Percentiles rank a stretch among this genome's conserved stretches.
Conservation (phyloP, 768 basidiomycete species). For the Asterophora parasitica region DNA sequence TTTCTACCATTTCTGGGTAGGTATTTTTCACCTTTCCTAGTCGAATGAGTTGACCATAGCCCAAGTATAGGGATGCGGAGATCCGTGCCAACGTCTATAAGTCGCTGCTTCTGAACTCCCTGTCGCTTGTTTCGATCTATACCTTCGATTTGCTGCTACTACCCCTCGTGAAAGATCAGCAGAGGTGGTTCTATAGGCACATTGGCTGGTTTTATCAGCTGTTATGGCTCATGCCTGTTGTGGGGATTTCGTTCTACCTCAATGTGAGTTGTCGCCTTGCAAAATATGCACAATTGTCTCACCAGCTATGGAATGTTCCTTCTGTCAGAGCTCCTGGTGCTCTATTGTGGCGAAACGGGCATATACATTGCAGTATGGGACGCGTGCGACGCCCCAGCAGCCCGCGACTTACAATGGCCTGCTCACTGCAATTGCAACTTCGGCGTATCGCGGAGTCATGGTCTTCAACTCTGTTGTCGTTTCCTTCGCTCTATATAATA, state of each 20-base stretch:
- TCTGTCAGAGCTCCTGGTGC: conserved; percentile 68
- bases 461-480: conserved; percentile 69
- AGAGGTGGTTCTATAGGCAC: conserved; percentile 66
- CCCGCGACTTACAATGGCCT: conserved; percentile 64
- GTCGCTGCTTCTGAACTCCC: conserved; percentile 64
- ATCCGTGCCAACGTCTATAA: conserved; percentile 72
- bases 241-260: conserved; percentile 72
- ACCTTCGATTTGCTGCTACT: conserved; percentile 69
- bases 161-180: conserved; percentile 58
- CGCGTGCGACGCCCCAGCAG: conserved; percentile 40
- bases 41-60: conserved; percentile 3
- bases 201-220: conserved; percentile 73
- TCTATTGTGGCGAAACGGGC: conserved; percentile 69
- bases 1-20: conserved; percentile 56
- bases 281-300: background rate
- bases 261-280: conserved; percentile 51
- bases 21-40: background rate
- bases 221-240: conserved; percentile 76
- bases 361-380: conserved; percentile 68
- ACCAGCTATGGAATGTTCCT: conserved; percentile 1
- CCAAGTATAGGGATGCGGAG: conserved; percentile 58
- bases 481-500: conserved; percentile 55
- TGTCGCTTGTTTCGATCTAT: conserved; percentile 71
- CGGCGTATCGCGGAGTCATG: conserved; percentile 81
- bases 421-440: conserved; percentile 70